Base-by-base conservation (phyloP, 139 green algal genomes). In the Chlamydomonas applanata region DNA sequence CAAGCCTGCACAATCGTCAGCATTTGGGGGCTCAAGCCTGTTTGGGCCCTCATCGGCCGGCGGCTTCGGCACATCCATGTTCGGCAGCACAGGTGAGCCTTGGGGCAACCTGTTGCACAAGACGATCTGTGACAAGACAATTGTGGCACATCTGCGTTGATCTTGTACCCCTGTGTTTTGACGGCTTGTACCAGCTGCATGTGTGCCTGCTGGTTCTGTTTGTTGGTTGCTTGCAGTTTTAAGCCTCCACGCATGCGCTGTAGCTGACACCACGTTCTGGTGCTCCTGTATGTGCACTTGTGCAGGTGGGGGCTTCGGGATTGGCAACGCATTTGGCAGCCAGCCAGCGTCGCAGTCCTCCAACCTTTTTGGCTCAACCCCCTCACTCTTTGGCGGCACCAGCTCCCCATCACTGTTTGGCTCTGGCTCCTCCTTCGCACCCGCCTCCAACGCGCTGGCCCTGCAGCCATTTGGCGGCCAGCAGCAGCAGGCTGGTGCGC, bases 331-430 rank as follows among this genome's bases (percentile, higher is more conserved):
- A 24, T 78, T 84, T 74, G 69, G 74, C 11, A 25, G 44, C 40
- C 40, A 49, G 11, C 19, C 59, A 44, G 59, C 59, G 20, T 45
- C 29, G 11, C 59, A 45, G 25, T 16, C 59, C 59, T 29, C 57
- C 4, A 30, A 34, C 11, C 49, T 83, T 67, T 89, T 86, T 81
- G 69, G 68, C 27, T 71, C 86, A 19, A 80, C 77, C 2, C 67
- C 77, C 2, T 79, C 74, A 0, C 57, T 88, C 14, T 91, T 91
- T 73, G 85, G 84, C 32, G 74, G 54, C 30, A 25, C 60, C 54
- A 33, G 67, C 16, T 32, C 68, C 1, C 27, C 36, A 64, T 57
- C 61, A 36, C 54, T 59, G 35, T 66, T 60, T 25, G 62, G 62
- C 16, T 53, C 32, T 25, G 33, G 32, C 32, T 29, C 29, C 30